These are phyloP conservation scores for Irpex rosettiformis DNA, from an alignment of 1,284 basidiomycete genomes.

Conservation along the genomic window DNA sequence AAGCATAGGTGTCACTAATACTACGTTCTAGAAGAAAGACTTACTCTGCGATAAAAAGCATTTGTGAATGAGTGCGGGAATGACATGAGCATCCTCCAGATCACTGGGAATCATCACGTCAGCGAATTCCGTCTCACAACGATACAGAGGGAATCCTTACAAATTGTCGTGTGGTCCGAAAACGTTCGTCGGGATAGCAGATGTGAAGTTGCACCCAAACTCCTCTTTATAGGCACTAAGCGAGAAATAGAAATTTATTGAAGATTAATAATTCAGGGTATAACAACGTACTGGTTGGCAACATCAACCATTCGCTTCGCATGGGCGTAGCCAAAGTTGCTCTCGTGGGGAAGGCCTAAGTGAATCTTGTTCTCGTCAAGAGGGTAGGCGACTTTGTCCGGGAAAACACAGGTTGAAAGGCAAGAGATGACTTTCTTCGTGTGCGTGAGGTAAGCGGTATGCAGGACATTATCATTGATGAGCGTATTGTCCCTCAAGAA, in stretches of 20 bases:
- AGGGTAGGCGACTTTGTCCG: constrained; percentile 83
- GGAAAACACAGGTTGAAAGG: constrained; percentile 87
- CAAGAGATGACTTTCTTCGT: constrained; percentile 79
- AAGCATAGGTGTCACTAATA: not conserved
- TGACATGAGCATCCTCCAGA: constrained; percentile 86
- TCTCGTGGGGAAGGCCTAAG: constrained; percentile 81
- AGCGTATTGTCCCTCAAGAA: constrained; percentile 88
- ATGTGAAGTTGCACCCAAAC: constrained; percentile 87
- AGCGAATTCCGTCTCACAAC: not conserved
- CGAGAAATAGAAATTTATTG: not conserved
- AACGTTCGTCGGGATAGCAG: constrained; percentile 90
- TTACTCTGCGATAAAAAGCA: constrained; percentile 84
- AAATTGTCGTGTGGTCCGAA: constrained; percentile 86
- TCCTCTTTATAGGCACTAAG: constrained; percentile 85
- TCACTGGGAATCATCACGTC: constrained; percentile 45
- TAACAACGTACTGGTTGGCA: constrained; percentile 71
- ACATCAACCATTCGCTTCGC: constrained; percentile 93
- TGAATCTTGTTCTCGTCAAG: constrained; percentile 90
- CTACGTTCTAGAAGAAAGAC: constrained; percentile 17
- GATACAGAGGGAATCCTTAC: constrained; percentile 33
- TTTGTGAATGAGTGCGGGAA: constrained; percentile 87
- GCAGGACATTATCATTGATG: constrained; percentile 89
- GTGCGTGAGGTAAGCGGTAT: constrained; percentile 62
- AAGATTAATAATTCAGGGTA: not conserved
- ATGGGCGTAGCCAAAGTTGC: constrained; percentile 91